Evolutionary conservation across 768 basidiomycete species (phyloP), one percentile per base, ranked within the genome.

Genomic region (Strobilomyces confusus): DNA sequence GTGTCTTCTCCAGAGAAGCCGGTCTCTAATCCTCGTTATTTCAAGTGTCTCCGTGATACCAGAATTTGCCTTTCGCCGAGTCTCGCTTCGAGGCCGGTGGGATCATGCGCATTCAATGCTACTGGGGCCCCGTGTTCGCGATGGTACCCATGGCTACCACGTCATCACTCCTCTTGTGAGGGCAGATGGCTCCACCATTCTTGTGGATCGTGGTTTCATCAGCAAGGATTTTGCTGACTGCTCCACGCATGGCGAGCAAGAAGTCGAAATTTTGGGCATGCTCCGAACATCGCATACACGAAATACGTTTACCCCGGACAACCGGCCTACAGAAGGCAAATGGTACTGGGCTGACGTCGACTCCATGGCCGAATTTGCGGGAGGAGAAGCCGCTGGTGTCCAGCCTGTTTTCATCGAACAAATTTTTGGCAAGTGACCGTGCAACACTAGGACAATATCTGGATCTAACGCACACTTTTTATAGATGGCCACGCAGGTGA

Each of bases 271-370:
- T 2, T 70, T 89, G 29, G 95, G 93, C 48, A 92, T 98, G 89
- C 76, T 98, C 50, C 80, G 92, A 51, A 87, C 82, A 2, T 84
- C 86, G 26, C 85, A 87, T 63, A 71, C 73, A 38, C 81, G 86
- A 48, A 91, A 92, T 63, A 65, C 64, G 7, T 99, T 95, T 68
- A 95, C 92, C 3, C 95, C 95, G 17, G 86, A 92, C 48, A 99
- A 99, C 67, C 77, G 82, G 40, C 87, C 89, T 0, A 78, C 79
- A 43, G 77, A 81, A 48, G 86, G 87, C 12, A 80, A 84, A 67
- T 99, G 95, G 95, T 92, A 90, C 63, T 99, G 93, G 89, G 81
- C 82, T 19, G 92, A 98, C 66, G 78, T 93, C 7, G 78, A 81
- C 17, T 79, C 82, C 23, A 92, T 99, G 84, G 83, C 87, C 8